Conservation (phyloP, 2,329 filamentous ascomycete species). For the Iodosphaeria phyllophila region DNA sequence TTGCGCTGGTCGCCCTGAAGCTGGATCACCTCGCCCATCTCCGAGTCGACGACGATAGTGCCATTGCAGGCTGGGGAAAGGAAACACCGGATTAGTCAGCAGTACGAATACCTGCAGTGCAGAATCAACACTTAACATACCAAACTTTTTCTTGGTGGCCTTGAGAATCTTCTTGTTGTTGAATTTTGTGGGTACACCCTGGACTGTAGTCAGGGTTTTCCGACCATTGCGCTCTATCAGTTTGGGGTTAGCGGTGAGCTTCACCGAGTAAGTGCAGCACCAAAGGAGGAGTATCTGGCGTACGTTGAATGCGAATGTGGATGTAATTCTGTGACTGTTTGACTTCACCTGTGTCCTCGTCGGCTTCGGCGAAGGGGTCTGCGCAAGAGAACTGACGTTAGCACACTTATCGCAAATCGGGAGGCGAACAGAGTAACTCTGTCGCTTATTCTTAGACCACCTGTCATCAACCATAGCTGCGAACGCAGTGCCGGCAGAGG, state of each 20-base stretch:
- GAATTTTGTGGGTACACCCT: conserved; percentile 97
- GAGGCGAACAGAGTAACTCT: not conserved
- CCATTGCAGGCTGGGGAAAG: conserved; percentile 78
- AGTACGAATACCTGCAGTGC: not conserved
- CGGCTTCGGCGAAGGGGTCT: conserved; percentile 99
- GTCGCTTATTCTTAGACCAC: not conserved
- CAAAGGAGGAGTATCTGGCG: conserved; percentile 13
- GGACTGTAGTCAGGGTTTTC: conserved; percentile 98
- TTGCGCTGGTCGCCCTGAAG: conserved; percentile 98
- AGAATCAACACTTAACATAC: conserved; percentile 26
- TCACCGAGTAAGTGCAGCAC: not conserved
- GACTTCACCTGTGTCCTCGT: conserved; percentile 94
- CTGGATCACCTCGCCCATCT: conserved; percentile 99
- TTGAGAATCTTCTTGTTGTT: conserved; percentile 99
- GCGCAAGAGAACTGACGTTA: conserved; percentile 9
- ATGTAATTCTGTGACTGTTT: conserved; percentile 97
- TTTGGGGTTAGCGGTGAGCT: conserved; percentile 18
- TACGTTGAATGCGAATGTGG: conserved; percentile 99
- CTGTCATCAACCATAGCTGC: not conserved
- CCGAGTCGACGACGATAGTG: conserved; percentile 87
- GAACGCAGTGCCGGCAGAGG: not conserved
- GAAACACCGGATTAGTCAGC: conserved; percentile 2
- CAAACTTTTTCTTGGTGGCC: conserved; percentile 99
- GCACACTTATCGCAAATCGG: conserved; percentile 6
- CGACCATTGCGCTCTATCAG: conserved; percentile 97